phyloP scores from a whole-genome alignment of 176 grass and related monocot species.

The Paspalum vaginatum region DNA sequence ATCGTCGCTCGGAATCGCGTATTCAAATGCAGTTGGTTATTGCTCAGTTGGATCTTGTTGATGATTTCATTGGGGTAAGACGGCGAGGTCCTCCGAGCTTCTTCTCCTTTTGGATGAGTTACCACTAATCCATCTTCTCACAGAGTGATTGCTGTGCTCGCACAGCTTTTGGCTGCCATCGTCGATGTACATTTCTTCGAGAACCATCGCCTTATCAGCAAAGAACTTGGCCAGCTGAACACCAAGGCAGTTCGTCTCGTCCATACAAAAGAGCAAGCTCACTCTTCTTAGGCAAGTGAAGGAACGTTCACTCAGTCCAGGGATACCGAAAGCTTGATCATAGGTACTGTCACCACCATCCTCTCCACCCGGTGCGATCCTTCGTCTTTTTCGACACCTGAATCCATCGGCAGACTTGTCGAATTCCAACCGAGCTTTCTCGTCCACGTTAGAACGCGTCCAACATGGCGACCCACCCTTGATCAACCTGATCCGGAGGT shows the following conservation, averaged over 20 bases:
- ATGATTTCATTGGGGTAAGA: too few species aligned
- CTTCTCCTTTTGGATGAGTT: neutral
- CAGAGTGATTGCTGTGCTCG: neutral
- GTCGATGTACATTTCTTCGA: conserved; percentile 1
- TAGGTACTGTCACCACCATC: neutral
- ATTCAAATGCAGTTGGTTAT: too few species aligned
- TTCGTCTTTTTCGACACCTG: neutral
- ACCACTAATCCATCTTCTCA: neutral
- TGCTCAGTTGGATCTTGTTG: too few species aligned
- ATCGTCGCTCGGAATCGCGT: too few species aligned
- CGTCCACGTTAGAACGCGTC: too few species aligned
- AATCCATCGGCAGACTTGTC: neutral
- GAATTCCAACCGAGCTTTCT: neutral
- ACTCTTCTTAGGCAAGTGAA: neutral
- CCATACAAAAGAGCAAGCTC: neutral
- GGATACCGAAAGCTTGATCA: neutral
- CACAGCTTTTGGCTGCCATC: neutral
- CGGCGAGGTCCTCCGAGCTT: too few species aligned
- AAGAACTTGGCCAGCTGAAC: conserved; percentile 18
- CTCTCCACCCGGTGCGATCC: neutral
- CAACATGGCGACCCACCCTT: too few species aligned
- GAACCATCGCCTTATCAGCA: neutral
- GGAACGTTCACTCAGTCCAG: neutral
- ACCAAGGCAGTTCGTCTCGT: neutral
- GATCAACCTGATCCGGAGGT: neutral